Conservation (phyloP, 2,329 filamentous ascomycete genomes). For the Diplodia mutila region DNA sequence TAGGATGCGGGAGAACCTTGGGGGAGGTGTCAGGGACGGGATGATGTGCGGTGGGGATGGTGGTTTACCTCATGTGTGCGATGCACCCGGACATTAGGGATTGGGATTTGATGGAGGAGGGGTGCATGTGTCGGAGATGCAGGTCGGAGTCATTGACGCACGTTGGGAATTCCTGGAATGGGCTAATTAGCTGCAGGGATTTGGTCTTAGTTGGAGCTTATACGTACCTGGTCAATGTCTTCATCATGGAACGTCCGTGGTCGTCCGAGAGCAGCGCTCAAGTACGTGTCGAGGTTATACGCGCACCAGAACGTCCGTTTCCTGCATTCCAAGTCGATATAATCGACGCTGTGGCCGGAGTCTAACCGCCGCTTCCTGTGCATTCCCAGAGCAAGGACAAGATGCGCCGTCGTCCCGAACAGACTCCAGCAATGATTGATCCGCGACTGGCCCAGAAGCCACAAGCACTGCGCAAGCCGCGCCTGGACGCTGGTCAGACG, state of each 20-base stretch:
- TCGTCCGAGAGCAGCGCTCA: slow-evolving; percentile 65
- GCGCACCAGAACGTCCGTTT: slow-evolving; percentile 66
- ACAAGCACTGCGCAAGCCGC: slow-evolving; percentile 61
- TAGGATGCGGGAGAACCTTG: slow-evolving; percentile 51
- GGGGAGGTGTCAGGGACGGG: fast-evolving
- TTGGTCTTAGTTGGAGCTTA: slow-evolving; percentile 48
- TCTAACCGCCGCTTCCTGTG: slow-evolving; percentile 25
- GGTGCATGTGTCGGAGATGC: slow-evolving; percentile 34
- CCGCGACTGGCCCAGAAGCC: slow-evolving; percentile 62
- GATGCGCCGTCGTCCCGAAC: slow-evolving; percentile 61
- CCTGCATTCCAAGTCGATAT: slow-evolving; percentile 56
- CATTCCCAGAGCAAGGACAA: slow-evolving; percentile 50
- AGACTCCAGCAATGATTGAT: slow-evolving; percentile 65
- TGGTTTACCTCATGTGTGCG: slow-evolving; percentile 47
- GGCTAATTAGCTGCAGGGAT: slow-evolving; percentile 28
- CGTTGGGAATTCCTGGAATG: slow-evolving; percentile 40
- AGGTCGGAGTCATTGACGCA: slow-evolving; percentile 43
- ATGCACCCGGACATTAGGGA: slow-evolving; percentile 52
- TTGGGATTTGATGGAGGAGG: slow-evolving; percentile 37
- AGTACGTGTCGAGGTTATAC: slow-evolving; percentile 65
- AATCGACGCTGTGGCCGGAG: slow-evolving; percentile 41
- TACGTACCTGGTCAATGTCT: slow-evolving; percentile 60
- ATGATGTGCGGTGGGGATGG: too few species aligned
- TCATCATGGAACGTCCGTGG: slow-evolving; percentile 65
- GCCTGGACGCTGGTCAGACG: slow-evolving; percentile 62